These are phyloP conservation scores for Euptelea pleiosperma DNA, from an alignment of 164 flowering plant genomes.

Conservation along the genomic window DNA sequence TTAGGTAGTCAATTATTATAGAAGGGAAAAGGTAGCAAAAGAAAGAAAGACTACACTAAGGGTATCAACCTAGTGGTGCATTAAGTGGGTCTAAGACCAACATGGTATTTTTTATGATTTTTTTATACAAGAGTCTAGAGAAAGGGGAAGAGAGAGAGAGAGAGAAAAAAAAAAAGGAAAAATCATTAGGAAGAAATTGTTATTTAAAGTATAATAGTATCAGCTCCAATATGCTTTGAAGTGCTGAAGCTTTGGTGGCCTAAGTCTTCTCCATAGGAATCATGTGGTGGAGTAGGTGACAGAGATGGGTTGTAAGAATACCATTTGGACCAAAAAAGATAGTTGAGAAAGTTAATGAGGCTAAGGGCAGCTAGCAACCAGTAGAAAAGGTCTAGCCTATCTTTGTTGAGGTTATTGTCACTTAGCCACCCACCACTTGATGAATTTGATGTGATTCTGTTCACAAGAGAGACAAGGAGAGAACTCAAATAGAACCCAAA, in stretches of 20 bases:
- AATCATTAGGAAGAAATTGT: too few relatives aligned
- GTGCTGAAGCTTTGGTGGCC: slow-evolving; percentile 14
- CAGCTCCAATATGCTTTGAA: slow-evolving; percentile 18
- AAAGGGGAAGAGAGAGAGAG: neutral
- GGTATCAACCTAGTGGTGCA: slow-evolving; percentile 4
- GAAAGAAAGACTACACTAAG: neutral
- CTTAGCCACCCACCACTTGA: slow-evolving; percentile 52
- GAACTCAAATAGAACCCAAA: slow-evolving; percentile 76
- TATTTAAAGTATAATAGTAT: slow-evolving; percentile 13
- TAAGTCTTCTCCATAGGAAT: neutral
- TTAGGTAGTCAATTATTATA: neutral
- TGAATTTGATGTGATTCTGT: slow-evolving; percentile 42
- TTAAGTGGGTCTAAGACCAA: slow-evolving; percentile 6
- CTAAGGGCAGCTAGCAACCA: slow-evolving; percentile 65
- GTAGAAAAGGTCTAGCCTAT: slow-evolving; percentile 63
- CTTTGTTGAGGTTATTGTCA: slow-evolving; percentile 61
- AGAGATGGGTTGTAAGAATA: slow-evolving; percentile 37
- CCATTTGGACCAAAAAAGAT: slow-evolving; percentile 70
- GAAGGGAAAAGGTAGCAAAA: neutral
- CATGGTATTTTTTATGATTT: neutral
- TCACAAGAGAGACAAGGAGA: slow-evolving; percentile 54
- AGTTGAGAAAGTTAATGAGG: slow-evolving; percentile 60
- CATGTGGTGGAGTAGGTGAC: slow-evolving; percentile 22
- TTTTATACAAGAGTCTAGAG: neutral
- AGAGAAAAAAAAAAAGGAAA: too few relatives aligned